Evolutionary conservation across 305 asterid species (phyloP).

Genomic region (Rubia peregrina): DNA sequence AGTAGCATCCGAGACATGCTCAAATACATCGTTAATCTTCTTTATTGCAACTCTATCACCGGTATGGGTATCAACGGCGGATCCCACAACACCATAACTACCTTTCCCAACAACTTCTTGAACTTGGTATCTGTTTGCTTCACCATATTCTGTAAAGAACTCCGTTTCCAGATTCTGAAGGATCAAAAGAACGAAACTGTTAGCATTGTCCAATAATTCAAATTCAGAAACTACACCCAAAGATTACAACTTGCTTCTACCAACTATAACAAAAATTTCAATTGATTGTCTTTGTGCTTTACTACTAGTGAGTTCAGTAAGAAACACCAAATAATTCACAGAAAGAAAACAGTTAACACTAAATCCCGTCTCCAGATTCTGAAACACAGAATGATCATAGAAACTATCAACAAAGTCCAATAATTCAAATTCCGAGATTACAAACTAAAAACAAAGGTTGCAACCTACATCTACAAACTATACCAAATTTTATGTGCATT

Average conservation of each 20-base stretch:
- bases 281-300: background rate
- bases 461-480: background rate
- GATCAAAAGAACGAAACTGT: conserved; percentile 6
- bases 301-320: background rate
- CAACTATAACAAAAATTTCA: background rate
- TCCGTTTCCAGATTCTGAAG: conserved; percentile 32
- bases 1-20: conserved; percentile 49
- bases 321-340: background rate
- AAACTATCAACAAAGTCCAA: no score
- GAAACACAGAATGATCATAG: no score
- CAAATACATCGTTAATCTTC: conserved; percentile 48
- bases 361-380: no score
- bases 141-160: conserved; percentile 47
- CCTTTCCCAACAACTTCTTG: conserved; percentile 49
- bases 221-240: background rate
- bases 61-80: conserved; percentile 42
- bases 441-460: no score
- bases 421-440: no score
- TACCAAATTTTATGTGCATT: background rate
- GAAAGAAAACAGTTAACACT: background rate
- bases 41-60: conserved; percentile 51
- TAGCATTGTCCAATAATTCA: background rate
- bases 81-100: conserved; percentile 46
- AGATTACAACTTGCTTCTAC: background rate
- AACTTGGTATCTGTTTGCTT: conserved; percentile 41